phyloP scores from a whole-genome alignment of 805 yeast genomes.

The Nakazawaea siamensis region DNA sequence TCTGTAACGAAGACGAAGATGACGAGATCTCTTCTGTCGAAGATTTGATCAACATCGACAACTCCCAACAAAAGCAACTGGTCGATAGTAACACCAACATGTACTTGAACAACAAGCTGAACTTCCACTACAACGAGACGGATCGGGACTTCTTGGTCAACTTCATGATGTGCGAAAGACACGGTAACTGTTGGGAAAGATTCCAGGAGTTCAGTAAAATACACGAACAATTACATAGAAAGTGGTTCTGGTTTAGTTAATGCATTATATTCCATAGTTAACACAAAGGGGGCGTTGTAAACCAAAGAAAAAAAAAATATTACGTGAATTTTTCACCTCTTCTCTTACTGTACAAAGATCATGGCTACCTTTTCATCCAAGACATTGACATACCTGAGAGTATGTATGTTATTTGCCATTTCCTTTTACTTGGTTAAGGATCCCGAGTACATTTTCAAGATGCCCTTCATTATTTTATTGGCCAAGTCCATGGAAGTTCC shows the following conservation, averaged over 20 bases:
- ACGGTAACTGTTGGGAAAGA: slow-evolving; percentile 31
- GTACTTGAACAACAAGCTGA: slow-evolving; percentile 15
- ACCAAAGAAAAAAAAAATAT: not conserved
- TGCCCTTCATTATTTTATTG: slow-evolving; percentile 40
- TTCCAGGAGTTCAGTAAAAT: slow-evolving; percentile 26
- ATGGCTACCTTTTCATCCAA: slow-evolving; percentile 15
- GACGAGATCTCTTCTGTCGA: slow-evolving; percentile 15
- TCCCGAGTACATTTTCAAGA: slow-evolving; percentile 33
- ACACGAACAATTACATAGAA: slow-evolving; percentile 23
- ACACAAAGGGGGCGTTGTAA: too few relatives aligned
- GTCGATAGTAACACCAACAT: slow-evolving; percentile 11
- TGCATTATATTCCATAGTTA: too few relatives aligned
- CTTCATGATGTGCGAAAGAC: slow-evolving; percentile 30
- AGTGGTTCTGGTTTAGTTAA: slow-evolving; percentile 16
- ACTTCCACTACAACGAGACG: slow-evolving; percentile 27
- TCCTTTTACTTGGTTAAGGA: slow-evolving; percentile 40
- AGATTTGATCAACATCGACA: slow-evolving; percentile 12
- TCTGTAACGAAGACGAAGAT: slow-evolving; percentile 23
- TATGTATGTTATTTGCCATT: slow-evolving; percentile 32
- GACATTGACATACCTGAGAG: slow-evolving; percentile 38
- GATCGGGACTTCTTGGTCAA: slow-evolving; percentile 29
- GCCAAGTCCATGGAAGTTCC: slow-evolving; percentile 54
- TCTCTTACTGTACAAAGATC: too few relatives aligned
- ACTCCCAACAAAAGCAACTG: slow-evolving; percentile 6
- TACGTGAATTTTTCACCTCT: not conserved